Conservation (phyloP, 768 basidiomycete genomes). For the Xerocomus brunneocitrinus region DNA sequence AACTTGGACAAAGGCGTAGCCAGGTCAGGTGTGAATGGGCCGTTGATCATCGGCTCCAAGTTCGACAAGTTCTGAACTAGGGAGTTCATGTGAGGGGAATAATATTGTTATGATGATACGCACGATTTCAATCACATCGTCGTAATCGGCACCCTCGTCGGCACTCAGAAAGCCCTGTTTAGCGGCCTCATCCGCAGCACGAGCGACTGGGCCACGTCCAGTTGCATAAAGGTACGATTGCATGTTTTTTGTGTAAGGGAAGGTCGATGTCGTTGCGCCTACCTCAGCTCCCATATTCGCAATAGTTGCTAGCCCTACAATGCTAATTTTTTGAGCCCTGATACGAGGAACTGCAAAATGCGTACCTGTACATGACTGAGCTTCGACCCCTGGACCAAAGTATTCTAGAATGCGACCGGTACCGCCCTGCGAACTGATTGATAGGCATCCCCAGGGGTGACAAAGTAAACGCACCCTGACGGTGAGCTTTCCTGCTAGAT, state of each 20-base stretch:
- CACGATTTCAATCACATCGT: conserved; percentile 92
- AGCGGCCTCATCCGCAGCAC: conserved; percentile 82
- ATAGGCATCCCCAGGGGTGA: not conserved
- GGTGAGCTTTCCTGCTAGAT: conserved; percentile 90
- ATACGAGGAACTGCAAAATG: not conserved
- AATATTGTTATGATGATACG: conserved; percentile 22
- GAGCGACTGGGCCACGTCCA: conserved; percentile 79
- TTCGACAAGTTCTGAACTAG: conserved; percentile 70
- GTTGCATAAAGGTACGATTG: conserved; percentile 86
- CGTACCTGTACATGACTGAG: conserved; percentile 88
- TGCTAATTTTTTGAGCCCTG: not conserved
- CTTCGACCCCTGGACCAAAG: conserved; percentile 86
- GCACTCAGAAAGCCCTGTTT: conserved; percentile 71
- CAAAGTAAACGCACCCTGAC: conserved; percentile 60
- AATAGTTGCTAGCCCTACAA: conserved; percentile 81
- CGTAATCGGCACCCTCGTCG: conserved; percentile 88
- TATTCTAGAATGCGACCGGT: conserved; percentile 96
- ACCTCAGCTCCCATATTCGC: conserved; percentile 99
- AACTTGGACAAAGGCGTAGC: conserved; percentile 93
- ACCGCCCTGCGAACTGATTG: conserved; percentile 60
- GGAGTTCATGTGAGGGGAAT: not conserved
- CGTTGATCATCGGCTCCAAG: conserved; percentile 90
- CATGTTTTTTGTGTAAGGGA: conserved; percentile 94
- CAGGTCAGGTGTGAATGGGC: conserved; percentile 96
- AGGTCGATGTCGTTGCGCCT: conserved; percentile 98